These are phyloP conservation scores for Moringa oleifera DNA, from an alignment of 345 rosid species.

Conservation along the genomic window DNA sequence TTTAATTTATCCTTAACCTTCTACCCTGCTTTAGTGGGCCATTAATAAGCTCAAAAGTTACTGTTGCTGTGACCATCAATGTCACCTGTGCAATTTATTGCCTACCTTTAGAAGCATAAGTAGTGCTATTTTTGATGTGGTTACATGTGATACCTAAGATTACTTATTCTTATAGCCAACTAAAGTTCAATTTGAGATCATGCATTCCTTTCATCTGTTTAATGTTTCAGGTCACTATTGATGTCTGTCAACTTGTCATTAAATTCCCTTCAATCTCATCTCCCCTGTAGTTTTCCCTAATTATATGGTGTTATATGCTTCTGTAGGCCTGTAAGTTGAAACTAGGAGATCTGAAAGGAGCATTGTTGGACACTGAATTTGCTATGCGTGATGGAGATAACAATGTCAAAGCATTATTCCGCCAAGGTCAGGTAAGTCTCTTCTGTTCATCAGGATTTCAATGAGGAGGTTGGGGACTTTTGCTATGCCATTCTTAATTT, in stretches of 20 bases:
- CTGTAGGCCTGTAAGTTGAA: constrained; percentile 83
- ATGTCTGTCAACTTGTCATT: neutral
- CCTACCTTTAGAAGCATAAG: no score
- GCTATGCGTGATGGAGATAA: constrained; percentile 86
- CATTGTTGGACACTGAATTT: constrained; percentile 74
- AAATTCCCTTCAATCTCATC: neutral
- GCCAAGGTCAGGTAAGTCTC: constrained; percentile 86
- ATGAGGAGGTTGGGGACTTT: neutral
- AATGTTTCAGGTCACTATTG: neutral
- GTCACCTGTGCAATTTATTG: no score
- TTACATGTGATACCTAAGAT: neutral
- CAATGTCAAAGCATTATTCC: constrained; percentile 88
- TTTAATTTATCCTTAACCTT: no score
- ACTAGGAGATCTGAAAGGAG: constrained; percentile 84
- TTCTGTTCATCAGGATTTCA: constrained; percentile 7
- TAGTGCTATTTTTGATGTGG: neutral
- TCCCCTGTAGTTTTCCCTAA: neutral
- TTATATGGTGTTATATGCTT: constrained; percentile 3
- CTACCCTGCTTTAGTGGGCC: no score
- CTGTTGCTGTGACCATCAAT: no score
- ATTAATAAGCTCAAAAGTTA: no score
- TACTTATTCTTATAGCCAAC: neutral
- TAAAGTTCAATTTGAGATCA: neutral
- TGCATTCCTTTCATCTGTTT: neutral
- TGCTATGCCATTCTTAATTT: no score